Percentiles rank a stretch among this genome's conserved stretches.
Evolutionary conservation across 2,329 filamentous ascomycete genomes (phyloP).

Genomic region (Hypoxylon sp.): DNA sequence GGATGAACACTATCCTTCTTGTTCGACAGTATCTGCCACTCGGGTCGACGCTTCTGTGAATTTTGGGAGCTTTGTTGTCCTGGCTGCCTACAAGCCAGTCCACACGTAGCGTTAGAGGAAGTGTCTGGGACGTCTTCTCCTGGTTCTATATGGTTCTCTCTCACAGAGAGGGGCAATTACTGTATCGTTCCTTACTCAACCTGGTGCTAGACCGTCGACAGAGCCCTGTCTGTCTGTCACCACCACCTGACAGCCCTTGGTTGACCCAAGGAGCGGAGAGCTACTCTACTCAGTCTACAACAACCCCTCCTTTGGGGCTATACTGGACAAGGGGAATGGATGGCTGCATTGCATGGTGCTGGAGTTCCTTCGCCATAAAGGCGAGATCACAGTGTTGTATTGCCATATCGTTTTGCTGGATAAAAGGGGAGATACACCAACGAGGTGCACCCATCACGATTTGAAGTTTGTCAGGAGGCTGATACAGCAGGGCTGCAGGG

Average conservation of each 20-base stretch:
- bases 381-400: constrained; percentile 30
- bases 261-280: constrained; percentile 45
- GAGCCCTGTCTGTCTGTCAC: constrained; percentile 24
- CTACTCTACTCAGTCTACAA: constrained; percentile 55
- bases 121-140: background rate
- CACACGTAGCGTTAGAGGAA: constrained; percentile 1
- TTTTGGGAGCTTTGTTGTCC: constrained; percentile 4
- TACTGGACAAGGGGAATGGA: constrained; percentile 42
- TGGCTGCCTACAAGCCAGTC: constrained; percentile 1
- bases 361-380: constrained; percentile 36
- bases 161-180: constrained; percentile 1
- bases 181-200: constrained; percentile 27
- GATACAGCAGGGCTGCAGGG: background rate
- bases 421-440: constrained; percentile 23
- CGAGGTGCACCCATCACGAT: background rate
- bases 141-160: background rate
- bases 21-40: background rate
- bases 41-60: constrained; percentile 10
- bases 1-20: background rate
- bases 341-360: constrained; percentile 43
- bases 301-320: constrained; percentile 67
- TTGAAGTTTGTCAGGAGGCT: no score
- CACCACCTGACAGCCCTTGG: constrained; percentile 41
- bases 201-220: constrained; percentile 24
- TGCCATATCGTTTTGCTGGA: constrained; percentile 43